Evolutionary conservation across 768 basidiomycete genomes (phyloP).

Genomic region (Xerocomus potaroensis): DNA sequence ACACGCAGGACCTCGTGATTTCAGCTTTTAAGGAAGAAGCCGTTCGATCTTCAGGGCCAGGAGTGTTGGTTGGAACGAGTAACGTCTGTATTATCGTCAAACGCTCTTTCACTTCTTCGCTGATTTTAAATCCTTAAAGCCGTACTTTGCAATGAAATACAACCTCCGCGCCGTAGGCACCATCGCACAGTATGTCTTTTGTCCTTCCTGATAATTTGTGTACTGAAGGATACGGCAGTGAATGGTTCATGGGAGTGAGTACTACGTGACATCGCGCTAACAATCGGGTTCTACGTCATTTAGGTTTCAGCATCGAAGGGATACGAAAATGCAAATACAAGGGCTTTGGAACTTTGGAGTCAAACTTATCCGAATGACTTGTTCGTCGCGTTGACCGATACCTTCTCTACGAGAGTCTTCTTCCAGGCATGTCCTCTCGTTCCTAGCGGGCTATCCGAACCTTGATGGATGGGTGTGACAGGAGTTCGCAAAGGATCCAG

Average conservation of each 20-base stretch:
- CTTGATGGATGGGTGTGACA: conserved; percentile 20
- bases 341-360: conserved; percentile 86
- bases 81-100: conserved; percentile 54
- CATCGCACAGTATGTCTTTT: conserved; percentile 70
- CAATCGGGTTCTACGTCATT: background rate
- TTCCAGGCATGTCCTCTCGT: conserved; percentile 53
- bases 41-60: conserved; percentile 43
- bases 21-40: conserved; percentile 62
- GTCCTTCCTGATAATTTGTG: background rate
- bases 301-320: conserved; percentile 82
- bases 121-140: conserved; percentile 38
- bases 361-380: conserved; percentile 53
- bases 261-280: background rate
- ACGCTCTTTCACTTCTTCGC: background rate
- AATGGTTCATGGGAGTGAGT: conserved; percentile 89
- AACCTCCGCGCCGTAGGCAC: conserved; percentile 67
- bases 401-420: conserved; percentile 85
- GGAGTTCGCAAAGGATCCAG: conserved; percentile 57
- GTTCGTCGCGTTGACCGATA: conserved; percentile 88
- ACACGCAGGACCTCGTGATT: conserved; percentile 75
- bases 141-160: conserved; percentile 80
- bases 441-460: background rate
- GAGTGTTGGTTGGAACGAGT: conserved; percentile 67
- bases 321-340: conserved; percentile 70
- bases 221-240: conserved; percentile 40